A percentile compares a stretch with the other conserved stretches of the same genome.
phyloP scores from a whole-genome alignment of 2,329 filamentous ascomycete species.

The Waltergamsia citrina region DNA sequence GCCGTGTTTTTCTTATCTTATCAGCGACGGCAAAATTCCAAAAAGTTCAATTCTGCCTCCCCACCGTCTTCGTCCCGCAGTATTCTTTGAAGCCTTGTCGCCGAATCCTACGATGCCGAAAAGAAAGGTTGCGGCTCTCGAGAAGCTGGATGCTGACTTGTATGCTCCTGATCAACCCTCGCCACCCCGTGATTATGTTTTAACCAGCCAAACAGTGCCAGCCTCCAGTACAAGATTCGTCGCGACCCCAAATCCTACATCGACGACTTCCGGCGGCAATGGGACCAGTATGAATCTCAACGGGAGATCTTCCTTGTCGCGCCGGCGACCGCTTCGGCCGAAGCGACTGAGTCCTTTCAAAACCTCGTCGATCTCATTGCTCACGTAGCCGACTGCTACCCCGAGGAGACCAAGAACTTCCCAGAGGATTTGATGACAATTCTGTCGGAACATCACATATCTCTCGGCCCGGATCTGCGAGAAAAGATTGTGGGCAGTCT shows the following conservation, averaged over 20 bases:
- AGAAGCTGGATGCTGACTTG: constrained; percentile 91
- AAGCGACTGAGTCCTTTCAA: constrained; percentile 73
- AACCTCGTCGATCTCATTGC: constrained; percentile 91
- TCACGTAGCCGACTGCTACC: constrained; percentile 91
- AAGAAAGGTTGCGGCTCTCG: constrained; percentile 81
- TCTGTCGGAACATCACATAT: constrained; percentile 70
- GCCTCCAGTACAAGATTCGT: constrained; percentile 84
- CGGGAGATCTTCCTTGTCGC: constrained; percentile 84
- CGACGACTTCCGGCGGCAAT: constrained; percentile 81
- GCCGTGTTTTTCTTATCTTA: too few species aligned
- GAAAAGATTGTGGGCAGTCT: constrained; percentile 93
- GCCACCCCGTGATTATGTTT: not conserved
- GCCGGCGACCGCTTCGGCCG: constrained; percentile 67
- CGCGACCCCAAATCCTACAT: constrained; percentile 82
- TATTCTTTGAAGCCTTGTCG: not conserved
- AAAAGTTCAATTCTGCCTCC: constrained; percentile 1
- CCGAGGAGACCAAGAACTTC: constrained; percentile 67
- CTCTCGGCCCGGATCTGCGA: constrained; percentile 73
- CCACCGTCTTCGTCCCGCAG: too few species aligned
- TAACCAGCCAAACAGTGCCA: constrained; percentile 47
- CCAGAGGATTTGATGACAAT: constrained; percentile 74
- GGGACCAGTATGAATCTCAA: constrained; percentile 84
- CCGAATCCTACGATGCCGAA: constrained; percentile 56
- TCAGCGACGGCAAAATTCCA: too few species aligned
- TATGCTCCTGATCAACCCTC: constrained; percentile 23